Conservation (phyloP, 108 stramenopile species). For the Cylindrotheca fusiformis region DNA sequence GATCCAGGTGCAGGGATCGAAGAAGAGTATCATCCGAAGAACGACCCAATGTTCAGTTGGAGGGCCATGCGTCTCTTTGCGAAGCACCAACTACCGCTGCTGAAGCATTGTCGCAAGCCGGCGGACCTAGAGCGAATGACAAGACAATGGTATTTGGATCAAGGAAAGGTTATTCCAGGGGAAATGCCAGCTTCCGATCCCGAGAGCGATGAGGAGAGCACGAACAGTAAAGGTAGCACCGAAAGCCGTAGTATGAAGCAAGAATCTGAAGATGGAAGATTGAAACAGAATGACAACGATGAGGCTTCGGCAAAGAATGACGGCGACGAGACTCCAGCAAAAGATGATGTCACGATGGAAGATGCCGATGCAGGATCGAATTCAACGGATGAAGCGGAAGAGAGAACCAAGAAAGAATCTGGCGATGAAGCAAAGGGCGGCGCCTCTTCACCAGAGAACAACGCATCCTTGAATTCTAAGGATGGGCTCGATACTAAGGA, state of each 20-base stretch:
- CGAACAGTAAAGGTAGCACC: constrained; percentile 6
- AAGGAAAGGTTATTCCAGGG: constrained; percentile 62
- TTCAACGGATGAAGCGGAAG: background rate
- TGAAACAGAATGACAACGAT: constrained; percentile 1
- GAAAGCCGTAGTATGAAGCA: background rate
- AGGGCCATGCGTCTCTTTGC: constrained; percentile 68
- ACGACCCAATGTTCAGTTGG: constrained; percentile 74
- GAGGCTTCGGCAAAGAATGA: background rate
- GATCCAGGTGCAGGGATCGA: constrained; percentile 85
- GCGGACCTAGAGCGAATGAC: constrained; percentile 74
- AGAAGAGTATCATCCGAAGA: constrained; percentile 79
- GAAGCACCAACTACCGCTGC: constrained; percentile 40
- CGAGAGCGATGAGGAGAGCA: constrained; percentile 22
- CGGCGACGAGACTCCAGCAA: background rate
- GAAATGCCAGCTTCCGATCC: constrained; percentile 36
- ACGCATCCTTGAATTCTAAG: no score
- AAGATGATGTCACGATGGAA: background rate
- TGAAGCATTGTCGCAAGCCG: constrained; percentile 34
- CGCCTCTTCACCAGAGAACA: no score
- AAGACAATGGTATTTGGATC: constrained; percentile 51
- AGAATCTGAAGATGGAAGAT: background rate
- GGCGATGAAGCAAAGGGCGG: background rate
- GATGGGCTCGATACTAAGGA: background rate
- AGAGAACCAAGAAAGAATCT: constrained; percentile 4
- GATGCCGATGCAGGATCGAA: constrained; percentile 7